Percentiles rank a stretch among this genome's conserved stretches.
These are phyloP conservation scores for Suhomyces sp. DNA, from an alignment of 805 yeast genomes.

Conservation along the genomic window DNA sequence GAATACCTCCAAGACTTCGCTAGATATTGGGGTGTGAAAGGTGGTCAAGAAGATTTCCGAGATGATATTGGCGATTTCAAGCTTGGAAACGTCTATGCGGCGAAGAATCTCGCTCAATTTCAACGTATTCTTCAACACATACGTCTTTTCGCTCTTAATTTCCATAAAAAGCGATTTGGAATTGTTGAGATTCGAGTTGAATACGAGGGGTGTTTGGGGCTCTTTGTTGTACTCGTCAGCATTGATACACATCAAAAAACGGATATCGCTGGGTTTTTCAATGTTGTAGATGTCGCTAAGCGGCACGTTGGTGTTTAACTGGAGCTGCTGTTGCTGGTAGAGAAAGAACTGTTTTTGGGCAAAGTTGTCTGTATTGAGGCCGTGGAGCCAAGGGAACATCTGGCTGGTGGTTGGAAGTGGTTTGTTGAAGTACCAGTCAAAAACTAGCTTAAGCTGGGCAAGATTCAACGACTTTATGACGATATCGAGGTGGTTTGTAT, in stretches of 20 bases:
- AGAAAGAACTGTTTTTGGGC: constrained; percentile 50
- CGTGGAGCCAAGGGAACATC: constrained; percentile 92
- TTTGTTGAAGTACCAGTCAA: constrained; percentile 37
- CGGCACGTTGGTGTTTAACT: background rate
- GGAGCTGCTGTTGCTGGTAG: constrained; percentile 23
- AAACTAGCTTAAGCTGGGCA: constrained; percentile 16
- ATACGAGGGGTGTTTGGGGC: background rate
- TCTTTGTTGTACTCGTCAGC: constrained; percentile 9
- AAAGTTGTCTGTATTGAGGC: constrained; percentile 55
- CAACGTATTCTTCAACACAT: constrained; percentile 49
- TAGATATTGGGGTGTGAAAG: constrained; percentile 19
- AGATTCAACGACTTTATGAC: constrained; percentile 13
- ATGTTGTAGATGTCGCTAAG: constrained; percentile 7
- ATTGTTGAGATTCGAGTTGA: constrained; percentile 1
- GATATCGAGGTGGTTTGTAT: background rate
- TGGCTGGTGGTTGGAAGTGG: constrained; percentile 57
- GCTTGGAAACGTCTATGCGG: constrained; percentile 42
- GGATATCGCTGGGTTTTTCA: constrained; percentile 25
- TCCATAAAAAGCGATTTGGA: background rate
- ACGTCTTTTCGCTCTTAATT: background rate
- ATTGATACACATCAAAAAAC: constrained; percentile 40
- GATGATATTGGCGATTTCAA: constrained; percentile 25
- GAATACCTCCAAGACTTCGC: constrained; percentile 20
- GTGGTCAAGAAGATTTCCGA: constrained; percentile 17
- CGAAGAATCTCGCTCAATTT: constrained; percentile 52